phyloP scores from a whole-genome alignment of 2,329 filamentous ascomycete species.

The Trichothecium sympodiale region DNA sequence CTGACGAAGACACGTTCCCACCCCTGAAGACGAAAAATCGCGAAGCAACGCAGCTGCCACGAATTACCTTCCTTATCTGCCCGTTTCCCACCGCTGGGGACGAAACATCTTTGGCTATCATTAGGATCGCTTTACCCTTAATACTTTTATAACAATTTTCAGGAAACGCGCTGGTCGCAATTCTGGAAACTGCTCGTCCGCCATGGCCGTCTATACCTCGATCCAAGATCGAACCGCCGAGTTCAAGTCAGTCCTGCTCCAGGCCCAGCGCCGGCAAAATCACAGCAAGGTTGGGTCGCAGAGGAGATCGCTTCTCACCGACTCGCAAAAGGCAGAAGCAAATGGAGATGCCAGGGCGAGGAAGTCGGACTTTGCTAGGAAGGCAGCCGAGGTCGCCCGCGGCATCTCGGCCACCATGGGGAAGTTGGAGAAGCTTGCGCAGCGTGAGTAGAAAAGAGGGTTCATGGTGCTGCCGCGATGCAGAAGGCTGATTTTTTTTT shows the following conservation, averaged over 20 bases:
- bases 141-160: neutral
- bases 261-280: slow-evolving; percentile 71
- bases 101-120: no score
- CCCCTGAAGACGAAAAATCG: no score
- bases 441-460: slow-evolving; percentile 44
- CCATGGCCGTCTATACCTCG: slow-evolving; percentile 52
- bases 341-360: slow-evolving; percentile 42
- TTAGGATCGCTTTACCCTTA: no score
- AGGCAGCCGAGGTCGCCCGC: slow-evolving; percentile 82
- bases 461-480: no score
- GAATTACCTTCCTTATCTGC: no score
- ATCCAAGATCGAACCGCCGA: slow-evolving; percentile 96
- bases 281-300: slow-evolving; percentile 68
- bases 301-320: slow-evolving; percentile 67
- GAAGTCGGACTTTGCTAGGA: slow-evolving; percentile 85
- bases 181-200: slow-evolving; percentile 9
- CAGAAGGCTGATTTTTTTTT: slow-evolving; percentile 3
- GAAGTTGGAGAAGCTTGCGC: slow-evolving; percentile 86
- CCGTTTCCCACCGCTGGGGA: no score
- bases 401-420: slow-evolving; percentile 89
- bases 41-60: no score
- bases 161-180: slow-evolving; percentile 22
- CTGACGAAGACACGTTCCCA: no score
- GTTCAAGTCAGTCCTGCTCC: slow-evolving; percentile 82
- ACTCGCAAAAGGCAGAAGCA: slow-evolving; percentile 57